Conservation (phyloP, 2,329 filamentous ascomycete genomes). For the Apiospora hydei region DNA sequence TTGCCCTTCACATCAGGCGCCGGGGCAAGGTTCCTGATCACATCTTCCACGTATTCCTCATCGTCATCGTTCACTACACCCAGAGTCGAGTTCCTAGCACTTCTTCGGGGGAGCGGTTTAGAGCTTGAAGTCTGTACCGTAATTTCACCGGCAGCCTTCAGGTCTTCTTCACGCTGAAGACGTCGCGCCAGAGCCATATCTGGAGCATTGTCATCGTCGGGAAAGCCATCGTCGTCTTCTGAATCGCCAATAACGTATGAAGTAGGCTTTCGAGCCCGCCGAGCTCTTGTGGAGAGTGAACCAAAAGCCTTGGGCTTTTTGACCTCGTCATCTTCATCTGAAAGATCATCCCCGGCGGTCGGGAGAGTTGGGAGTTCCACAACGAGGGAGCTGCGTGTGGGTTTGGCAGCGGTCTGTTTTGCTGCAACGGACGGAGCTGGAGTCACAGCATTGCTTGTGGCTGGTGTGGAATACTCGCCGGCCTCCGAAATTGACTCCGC, state of each 20-base stretch:
- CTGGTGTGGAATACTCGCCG: constrained; percentile 49
- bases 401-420: constrained; percentile 30
- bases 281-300: constrained; percentile 30
- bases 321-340: constrained; percentile 49
- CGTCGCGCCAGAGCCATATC: constrained; percentile 31
- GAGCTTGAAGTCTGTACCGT: constrained; percentile 27
- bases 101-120: constrained; percentile 24
- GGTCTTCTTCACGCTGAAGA: constrained; percentile 39
- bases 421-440: constrained; percentile 42
- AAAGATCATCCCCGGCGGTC: background rate
- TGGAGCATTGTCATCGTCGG: constrained; percentile 26
- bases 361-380: constrained; percentile 44
- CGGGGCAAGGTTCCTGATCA: constrained; percentile 1
- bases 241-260: constrained; percentile 40
- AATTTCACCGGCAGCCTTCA: constrained; percentile 21
- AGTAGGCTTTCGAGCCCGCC: constrained; percentile 35
- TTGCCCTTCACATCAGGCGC: constrained; percentile 27
- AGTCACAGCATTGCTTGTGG: constrained; percentile 51
- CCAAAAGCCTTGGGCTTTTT: constrained; percentile 42
- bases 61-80: constrained; percentile 22
- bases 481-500: constrained; percentile 40
- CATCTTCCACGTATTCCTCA: background rate
- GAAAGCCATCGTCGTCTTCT: constrained; percentile 32
- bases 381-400: constrained; percentile 34
- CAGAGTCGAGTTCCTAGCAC: constrained; percentile 24